Conservation (phyloP, 139 green algal genomes). For the Zygnema circumcarinatum region DNA sequence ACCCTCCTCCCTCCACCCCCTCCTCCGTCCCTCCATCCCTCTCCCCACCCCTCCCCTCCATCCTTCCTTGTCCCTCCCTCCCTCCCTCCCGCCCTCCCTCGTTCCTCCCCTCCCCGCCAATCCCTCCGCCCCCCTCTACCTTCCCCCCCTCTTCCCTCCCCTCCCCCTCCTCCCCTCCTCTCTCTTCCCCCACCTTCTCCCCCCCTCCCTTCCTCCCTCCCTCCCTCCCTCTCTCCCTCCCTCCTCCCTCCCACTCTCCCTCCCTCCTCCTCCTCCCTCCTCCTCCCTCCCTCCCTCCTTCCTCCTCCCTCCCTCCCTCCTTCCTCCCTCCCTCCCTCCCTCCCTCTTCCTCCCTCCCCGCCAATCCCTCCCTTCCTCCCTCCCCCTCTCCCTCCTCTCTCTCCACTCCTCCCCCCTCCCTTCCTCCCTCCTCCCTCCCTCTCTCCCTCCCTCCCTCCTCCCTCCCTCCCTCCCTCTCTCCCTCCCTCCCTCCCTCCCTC, state of each 20-base stretch:
- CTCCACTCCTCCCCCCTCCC: too few species aligned
- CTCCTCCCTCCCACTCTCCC: slow-evolving; percentile 14
- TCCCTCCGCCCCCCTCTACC: not conserved
- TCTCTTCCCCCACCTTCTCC: not conserved
- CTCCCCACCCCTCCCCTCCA: not conserved
- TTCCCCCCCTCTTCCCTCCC: not conserved
- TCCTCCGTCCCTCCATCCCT: not conserved
- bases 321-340: too few species aligned
- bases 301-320: too few species aligned
- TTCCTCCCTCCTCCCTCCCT: too few species aligned
- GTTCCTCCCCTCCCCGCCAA: not conserved
- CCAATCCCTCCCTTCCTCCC: too few species aligned
- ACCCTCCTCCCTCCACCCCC: not conserved
- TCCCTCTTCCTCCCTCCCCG: too few species aligned
- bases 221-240: not conserved
- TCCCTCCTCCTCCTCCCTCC: too few species aligned
- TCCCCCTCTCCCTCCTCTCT: too few species aligned
- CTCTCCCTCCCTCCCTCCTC: too few species aligned
- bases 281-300: too few species aligned
- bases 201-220: not conserved
- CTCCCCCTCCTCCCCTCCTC: not conserved
- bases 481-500: too few species aligned
- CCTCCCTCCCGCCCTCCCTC: not conserved
- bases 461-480: too few species aligned
- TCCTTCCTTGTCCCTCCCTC: not conserved